phyloP scores from a whole-genome alignment of 768 basidiomycete species.

The Holtermannia corniformis region DNA sequence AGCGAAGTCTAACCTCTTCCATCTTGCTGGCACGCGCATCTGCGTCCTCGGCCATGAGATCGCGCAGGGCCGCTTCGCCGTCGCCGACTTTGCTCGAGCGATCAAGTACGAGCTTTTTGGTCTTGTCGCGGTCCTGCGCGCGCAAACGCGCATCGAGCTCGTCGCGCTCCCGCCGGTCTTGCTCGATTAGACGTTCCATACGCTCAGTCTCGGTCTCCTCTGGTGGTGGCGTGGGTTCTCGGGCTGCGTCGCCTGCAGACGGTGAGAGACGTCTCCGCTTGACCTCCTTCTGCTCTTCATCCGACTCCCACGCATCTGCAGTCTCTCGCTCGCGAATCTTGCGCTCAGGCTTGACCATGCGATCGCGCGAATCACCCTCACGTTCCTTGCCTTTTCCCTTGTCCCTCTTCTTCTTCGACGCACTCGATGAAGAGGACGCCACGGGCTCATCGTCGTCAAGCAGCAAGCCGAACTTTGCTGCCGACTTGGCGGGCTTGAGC shows the following conservation, averaged over 20 bases:
- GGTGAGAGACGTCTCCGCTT: slow-evolving; percentile 32
- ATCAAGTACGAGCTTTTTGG: slow-evolving; percentile 86
- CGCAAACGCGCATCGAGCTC: slow-evolving; percentile 83
- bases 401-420: slow-evolving; percentile 45
- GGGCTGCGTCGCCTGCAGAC: slow-evolving; percentile 17
- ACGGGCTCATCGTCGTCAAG: slow-evolving; percentile 60
- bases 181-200: slow-evolving; percentile 61
- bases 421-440: slow-evolving; percentile 40
- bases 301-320: slow-evolving; percentile 80
- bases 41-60: slow-evolving; percentile 69
- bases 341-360: slow-evolving; percentile 17
- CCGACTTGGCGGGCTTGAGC: slow-evolving; percentile 51
- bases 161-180: slow-evolving; percentile 79
- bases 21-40: slow-evolving; percentile 49
- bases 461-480: slow-evolving; percentile 68
- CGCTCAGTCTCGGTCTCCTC: slow-evolving; percentile 63
- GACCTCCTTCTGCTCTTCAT: slow-evolving; percentile 58
- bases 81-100: slow-evolving; percentile 69
- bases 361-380: too few relatives aligned
- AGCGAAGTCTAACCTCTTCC: slow-evolving; percentile 72
- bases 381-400: slow-evolving; percentile 45
- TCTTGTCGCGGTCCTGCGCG: slow-evolving; percentile 69
- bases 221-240: slow-evolving; percentile 40
- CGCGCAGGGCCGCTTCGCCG: slow-evolving; percentile 70
- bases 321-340: slow-evolving; percentile 63